Percentiles rank a stretch among this genome's conserved stretches.
Evolutionary conservation across 2,329 filamentous ascomycete genomes (phyloP).

Genomic region (Paramyrothecium roridum): DNA sequence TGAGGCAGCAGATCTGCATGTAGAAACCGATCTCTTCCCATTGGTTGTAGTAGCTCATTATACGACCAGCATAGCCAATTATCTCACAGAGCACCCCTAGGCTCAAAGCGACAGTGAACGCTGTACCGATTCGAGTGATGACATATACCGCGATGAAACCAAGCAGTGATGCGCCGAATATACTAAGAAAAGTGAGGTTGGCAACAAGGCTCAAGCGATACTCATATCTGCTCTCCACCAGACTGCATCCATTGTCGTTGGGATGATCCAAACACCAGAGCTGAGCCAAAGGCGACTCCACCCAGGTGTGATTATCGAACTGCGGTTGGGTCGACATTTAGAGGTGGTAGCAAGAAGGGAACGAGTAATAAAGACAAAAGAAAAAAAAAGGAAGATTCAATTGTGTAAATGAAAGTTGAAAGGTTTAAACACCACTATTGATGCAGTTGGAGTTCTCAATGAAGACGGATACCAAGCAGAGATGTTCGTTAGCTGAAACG

Average conservation of each 20-base stretch:
- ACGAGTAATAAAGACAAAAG: too few species aligned
- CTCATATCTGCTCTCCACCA: background rate
- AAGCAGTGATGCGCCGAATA: constrained; percentile 43
- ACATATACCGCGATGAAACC: constrained; percentile 35
- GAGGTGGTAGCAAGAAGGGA: background rate
- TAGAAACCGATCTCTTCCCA: constrained; percentile 41
- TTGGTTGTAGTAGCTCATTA: constrained; percentile 49
- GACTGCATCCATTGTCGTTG: background rate
- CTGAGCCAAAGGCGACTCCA: background rate
- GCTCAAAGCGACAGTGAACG: constrained; percentile 46
- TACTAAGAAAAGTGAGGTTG: constrained; percentile 43
- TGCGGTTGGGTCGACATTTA: background rate
- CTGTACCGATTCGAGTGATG: constrained; percentile 39
- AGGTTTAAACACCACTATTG: too few species aligned
- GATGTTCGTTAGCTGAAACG: too few species aligned
- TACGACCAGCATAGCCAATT: constrained; percentile 54
- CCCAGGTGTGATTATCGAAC: background rate
- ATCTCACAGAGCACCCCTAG: constrained; percentile 52
- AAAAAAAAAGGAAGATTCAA: too few species aligned
- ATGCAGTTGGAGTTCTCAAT: too few species aligned
- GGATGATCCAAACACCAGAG: background rate
- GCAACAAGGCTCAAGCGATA: constrained; percentile 18
- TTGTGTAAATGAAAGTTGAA: too few species aligned
- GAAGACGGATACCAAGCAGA: too few species aligned
- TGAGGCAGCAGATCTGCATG: constrained; percentile 57